phyloP scores from a whole-genome alignment of 2,329 filamentous ascomycete genomes.

The Trichoderma guizhouense region DNA sequence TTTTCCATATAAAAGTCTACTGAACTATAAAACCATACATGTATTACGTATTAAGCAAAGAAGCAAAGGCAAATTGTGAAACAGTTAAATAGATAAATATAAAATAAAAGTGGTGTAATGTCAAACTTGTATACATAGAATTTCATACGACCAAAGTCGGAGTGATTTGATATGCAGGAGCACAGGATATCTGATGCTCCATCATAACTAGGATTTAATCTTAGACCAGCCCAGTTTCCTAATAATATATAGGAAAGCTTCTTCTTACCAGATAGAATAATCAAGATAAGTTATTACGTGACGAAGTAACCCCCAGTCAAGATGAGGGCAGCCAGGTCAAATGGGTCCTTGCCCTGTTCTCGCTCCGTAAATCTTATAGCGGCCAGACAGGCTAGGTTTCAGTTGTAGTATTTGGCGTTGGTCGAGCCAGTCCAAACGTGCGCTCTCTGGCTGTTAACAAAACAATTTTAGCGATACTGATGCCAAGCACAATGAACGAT shows the following conservation, averaged over 20 bases:
- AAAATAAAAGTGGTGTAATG: background rate
- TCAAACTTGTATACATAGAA: background rate
- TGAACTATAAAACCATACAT: too few relatives aligned
- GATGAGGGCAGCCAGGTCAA: background rate
- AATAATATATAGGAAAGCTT: too few relatives aligned
- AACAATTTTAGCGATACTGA: too few relatives aligned
- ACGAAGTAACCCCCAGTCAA: background rate
- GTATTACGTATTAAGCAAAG: background rate
- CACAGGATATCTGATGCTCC: background rate
- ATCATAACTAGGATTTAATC: background rate
- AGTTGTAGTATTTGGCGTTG: background rate
- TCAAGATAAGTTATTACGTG: background rate
- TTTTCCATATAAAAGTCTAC: too few relatives aligned
- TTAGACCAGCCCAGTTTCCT: background rate
- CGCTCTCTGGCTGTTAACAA: too few relatives aligned
- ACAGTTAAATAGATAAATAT: too few relatives aligned
- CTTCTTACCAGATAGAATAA: too few relatives aligned
- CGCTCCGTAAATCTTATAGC: background rate
- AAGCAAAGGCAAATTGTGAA: accelerated
- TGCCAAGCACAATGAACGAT: too few relatives aligned
- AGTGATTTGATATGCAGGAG: background rate
- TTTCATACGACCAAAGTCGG: too few relatives aligned
- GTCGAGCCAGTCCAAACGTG: background rate
- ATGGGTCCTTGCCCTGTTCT: too few relatives aligned
- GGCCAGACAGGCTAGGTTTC: background rate